Conservation (phyloP, 345 rosid genomes). For the Litchi chinensis region DNA sequence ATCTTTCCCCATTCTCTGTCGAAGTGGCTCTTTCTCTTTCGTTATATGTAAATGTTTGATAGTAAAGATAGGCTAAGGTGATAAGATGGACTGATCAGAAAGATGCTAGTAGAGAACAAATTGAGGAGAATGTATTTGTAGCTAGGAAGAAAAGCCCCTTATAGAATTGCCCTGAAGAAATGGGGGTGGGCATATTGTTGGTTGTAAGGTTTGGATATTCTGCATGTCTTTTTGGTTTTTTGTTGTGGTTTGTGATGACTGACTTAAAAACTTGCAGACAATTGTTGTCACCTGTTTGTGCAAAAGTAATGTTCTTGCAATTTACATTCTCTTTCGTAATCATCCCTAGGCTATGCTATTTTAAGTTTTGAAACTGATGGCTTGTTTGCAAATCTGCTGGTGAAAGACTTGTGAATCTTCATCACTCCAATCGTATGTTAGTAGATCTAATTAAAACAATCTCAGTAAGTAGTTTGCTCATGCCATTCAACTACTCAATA, state of each 20-base stretch:
- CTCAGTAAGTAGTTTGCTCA: not conserved
- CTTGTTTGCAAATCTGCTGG: not conserved
- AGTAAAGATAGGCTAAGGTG: constrained; percentile 42
- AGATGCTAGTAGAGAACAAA: constrained; percentile 36
- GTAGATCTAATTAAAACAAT: no score
- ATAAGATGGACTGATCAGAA: constrained; percentile 33
- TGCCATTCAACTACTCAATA: no score
- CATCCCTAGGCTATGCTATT: not conserved
- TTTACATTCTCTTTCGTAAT: not conserved
- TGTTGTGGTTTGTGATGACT: constrained; percentile 40
- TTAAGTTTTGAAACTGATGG: not conserved
- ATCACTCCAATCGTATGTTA: not conserved
- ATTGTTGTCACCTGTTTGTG: constrained; percentile 38
- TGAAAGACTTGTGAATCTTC: not conserved
- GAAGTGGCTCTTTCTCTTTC: constrained; percentile 22
- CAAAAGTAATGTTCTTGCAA: constrained; percentile 39
- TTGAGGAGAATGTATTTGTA: constrained; percentile 36
- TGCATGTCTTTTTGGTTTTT: constrained; percentile 26
- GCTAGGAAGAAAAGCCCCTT: constrained; percentile 36
- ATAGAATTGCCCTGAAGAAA: constrained; percentile 26
- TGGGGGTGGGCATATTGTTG: constrained; percentile 27
- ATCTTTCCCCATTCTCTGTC: not conserved
- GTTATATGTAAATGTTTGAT: constrained; percentile 54
- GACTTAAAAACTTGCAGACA: constrained; percentile 34
- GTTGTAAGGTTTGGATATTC: constrained; percentile 30